Conservation (phyloP, 2,329 filamentous ascomycete genomes). For the Ascochyta fabae region DNA sequence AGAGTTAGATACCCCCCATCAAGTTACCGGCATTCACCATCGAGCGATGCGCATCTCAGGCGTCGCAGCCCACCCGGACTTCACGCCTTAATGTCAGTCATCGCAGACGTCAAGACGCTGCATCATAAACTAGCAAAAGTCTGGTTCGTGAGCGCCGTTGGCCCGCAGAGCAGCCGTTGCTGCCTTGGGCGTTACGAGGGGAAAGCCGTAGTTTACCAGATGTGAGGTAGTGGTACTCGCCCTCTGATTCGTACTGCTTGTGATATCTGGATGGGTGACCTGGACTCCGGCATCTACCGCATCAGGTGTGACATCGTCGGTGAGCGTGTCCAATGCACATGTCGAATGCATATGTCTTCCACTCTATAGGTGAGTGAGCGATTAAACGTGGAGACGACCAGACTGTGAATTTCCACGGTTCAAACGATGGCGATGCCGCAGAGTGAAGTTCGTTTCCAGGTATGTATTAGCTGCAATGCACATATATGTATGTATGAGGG, state of each 20-base stretch:
- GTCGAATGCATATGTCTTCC: no score
- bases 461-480: constrained; percentile 13
- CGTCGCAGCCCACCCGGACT: no score
- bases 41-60: no score
- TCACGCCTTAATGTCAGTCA: no score
- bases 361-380: no score
- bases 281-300: background rate
- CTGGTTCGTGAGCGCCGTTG: background rate
- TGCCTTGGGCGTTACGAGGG: background rate
- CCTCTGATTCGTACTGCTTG: background rate
- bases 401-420: no score
- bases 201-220: background rate
- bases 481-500: constrained; percentile 19
- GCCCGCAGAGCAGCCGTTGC: background rate
- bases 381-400: no score
- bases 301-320: background rate
- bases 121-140: background rate
- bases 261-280: background rate
- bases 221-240: background rate
- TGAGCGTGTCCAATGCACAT: no score
- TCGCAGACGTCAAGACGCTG: background rate
- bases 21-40: no score
- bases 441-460: background rate
- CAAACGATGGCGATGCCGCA: background rate
- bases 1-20: no score